Evolutionary conservation across 2,329 filamentous ascomycete species (phyloP).

Genomic region (Rutstroemia sydowiana): DNA sequence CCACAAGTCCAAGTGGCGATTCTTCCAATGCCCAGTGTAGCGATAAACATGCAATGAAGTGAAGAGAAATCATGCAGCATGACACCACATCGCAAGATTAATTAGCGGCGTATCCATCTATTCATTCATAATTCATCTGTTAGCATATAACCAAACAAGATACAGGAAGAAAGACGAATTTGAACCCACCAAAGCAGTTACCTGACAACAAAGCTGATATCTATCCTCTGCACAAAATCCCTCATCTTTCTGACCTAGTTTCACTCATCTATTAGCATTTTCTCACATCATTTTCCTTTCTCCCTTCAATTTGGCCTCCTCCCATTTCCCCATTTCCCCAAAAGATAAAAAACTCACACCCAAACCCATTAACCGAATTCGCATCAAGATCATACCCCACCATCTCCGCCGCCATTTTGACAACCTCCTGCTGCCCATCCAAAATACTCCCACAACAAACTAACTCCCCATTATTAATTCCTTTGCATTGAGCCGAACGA

Average conservation of each 20-base stretch:
- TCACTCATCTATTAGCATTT: not conserved
- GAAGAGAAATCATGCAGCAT: too few species aligned
- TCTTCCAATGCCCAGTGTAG: too few species aligned
- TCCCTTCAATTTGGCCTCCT: not conserved
- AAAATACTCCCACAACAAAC: not conserved
- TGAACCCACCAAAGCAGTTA: constrained; percentile 1
- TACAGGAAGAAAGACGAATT: not conserved
- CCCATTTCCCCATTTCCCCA: not conserved
- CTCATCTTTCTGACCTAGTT: not conserved
- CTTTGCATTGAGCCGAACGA: not conserved
- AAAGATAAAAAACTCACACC: not conserved
- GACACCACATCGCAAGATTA: constrained; percentile 1
- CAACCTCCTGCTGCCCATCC: not conserved
- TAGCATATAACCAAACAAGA: not conserved
- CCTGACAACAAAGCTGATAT: not conserved
- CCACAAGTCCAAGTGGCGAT: too few species aligned
- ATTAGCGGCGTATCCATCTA: not conserved
- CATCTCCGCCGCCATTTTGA: not conserved
- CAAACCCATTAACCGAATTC: not conserved
- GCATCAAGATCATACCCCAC: not conserved
- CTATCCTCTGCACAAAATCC: not conserved
- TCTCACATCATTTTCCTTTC: not conserved
- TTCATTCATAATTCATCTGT: not conserved
- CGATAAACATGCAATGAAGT: too few species aligned
- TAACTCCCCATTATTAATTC: not conserved